A percentile compares a stretch with the other conserved stretches of the same genome.
phyloP scores from a whole-genome alignment of 1,139 yeast species.

The Debaryomycetaceae sp. region DNA sequence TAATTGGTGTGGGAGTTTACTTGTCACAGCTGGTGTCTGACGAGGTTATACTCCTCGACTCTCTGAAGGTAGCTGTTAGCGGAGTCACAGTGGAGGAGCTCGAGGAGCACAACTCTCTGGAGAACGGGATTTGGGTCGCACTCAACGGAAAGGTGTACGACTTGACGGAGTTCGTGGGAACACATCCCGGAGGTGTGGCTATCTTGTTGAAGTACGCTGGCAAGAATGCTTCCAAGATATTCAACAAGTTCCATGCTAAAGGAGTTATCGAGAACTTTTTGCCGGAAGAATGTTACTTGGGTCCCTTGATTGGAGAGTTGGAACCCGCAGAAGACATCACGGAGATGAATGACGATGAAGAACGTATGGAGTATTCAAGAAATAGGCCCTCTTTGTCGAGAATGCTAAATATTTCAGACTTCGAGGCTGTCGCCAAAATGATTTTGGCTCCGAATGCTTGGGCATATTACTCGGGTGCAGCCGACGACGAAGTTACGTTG shows the following conservation, averaged over 20 bases:
- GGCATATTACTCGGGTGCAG: slow-evolving; percentile 83
- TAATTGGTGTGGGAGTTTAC: neutral
- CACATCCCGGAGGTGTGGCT: slow-evolving; percentile 27
- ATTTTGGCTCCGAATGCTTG: slow-evolving; percentile 69
- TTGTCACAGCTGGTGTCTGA: neutral
- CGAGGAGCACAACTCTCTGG: slow-evolving; percentile 9
- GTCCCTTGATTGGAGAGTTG: slow-evolving; percentile 15
- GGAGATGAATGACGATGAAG: slow-evolving; percentile 4
- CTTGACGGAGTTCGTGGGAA: slow-evolving; percentile 20
- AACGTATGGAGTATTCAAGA: slow-evolving; percentile 9
- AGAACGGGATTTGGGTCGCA: slow-evolving; percentile 21
- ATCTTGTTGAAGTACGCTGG: slow-evolving; percentile 25
- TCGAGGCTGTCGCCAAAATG: slow-evolving; percentile 71
- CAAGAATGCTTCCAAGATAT: slow-evolving; percentile 20
- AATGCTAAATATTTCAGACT: slow-evolving; percentile 44
- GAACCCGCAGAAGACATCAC: slow-evolving; percentile 15
- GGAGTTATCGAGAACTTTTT: slow-evolving; percentile 10
- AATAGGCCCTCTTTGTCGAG: slow-evolving; percentile 26
- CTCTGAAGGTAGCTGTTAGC: neutral
- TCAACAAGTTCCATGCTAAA: slow-evolving; percentile 15
- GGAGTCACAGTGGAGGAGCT: slow-evolving; percentile 11
- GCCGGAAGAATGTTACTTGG: slow-evolving; percentile 9
- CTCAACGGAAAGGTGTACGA: slow-evolving; percentile 27
- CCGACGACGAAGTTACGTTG: slow-evolving; percentile 83
- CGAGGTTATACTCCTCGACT: neutral